These are phyloP conservation scores for Beauveria varroae DNA, from an alignment of 2,329 filamentous ascomycete genomes.

Conservation along the genomic window DNA sequence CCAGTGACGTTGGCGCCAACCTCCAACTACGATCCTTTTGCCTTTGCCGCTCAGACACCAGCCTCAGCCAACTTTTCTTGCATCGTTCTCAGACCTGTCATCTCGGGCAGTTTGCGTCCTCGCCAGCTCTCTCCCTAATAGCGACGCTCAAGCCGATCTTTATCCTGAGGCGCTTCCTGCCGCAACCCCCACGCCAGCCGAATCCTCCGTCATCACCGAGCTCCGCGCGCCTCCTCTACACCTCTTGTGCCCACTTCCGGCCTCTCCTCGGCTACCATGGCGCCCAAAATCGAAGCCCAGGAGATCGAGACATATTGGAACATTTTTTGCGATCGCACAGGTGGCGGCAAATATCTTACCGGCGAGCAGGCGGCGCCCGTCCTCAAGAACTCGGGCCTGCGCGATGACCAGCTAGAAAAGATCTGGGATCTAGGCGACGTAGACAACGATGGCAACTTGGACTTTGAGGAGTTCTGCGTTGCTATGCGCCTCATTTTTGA, in stretches of 20 bases:
- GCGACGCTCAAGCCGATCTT: background rate
- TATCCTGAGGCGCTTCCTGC: background rate
- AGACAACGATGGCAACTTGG: constrained; percentile 92
- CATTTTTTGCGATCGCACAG: constrained; percentile 53
- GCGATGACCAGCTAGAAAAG: constrained; percentile 76
- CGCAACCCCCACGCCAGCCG: background rate
- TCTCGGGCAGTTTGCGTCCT: background rate
- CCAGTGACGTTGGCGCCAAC: constrained; percentile 8
- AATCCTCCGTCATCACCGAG: background rate
- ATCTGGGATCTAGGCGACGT: constrained; percentile 98
- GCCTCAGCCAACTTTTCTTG: background rate
- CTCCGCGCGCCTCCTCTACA: background rate
- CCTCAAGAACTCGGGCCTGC: constrained; percentile 55
- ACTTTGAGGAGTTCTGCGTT: constrained; percentile 99
- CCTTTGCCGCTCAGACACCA: background rate
- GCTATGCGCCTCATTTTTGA: constrained; percentile 98
- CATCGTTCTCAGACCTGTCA: background rate
- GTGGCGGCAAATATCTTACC: constrained; percentile 51
- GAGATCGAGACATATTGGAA: constrained; percentile 62
- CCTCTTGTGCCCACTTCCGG: constrained; percentile 7
- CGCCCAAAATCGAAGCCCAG: constrained; percentile 53
- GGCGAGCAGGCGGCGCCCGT: constrained; percentile 56
- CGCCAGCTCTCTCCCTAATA: background rate
- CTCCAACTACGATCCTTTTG: background rate
- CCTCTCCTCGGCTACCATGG: constrained; percentile 32